A percentile compares a stretch with the other conserved stretches of the same genome.
Conservation (phyloP, 75 land plant species). For the Ceratopteris richardii region DNA sequence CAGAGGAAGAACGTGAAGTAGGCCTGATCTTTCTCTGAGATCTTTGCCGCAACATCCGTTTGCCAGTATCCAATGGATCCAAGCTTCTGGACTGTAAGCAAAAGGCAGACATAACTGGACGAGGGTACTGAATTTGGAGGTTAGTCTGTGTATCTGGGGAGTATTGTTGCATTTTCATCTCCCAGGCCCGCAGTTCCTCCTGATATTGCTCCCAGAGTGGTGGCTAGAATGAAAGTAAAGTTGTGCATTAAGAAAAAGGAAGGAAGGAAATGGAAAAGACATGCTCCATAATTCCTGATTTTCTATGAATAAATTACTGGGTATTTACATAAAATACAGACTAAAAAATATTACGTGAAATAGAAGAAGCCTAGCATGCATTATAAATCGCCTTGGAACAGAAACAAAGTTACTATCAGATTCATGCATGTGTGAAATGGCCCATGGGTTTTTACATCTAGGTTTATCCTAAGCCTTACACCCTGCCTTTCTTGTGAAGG, state of each 20-base stretch:
- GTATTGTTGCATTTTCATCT: slow-evolving; percentile 25
- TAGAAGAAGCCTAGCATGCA: too few relatives aligned
- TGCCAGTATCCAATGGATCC: slow-evolving; percentile 59
- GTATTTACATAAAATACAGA: background rate
- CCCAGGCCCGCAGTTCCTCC: slow-evolving; percentile 63
- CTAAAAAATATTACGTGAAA: too few relatives aligned
- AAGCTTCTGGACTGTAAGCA: slow-evolving; percentile 82
- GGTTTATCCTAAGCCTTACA: too few relatives aligned
- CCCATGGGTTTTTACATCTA: too few relatives aligned
- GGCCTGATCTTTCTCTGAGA: slow-evolving; percentile 58
- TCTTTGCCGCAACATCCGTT: slow-evolving; percentile 46
- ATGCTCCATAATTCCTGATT: background rate
- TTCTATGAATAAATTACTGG: background rate
- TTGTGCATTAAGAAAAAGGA: background rate
- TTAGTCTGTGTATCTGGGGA: slow-evolving; percentile 26
- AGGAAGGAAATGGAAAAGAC: background rate
- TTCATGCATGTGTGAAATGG: too few relatives aligned
- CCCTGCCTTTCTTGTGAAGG: too few relatives aligned
- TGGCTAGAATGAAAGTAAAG: slow-evolving; percentile 46
- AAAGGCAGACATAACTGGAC: slow-evolving; percentile 86
- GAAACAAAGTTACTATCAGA: too few relatives aligned
- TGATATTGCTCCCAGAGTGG: slow-evolving; percentile 87
- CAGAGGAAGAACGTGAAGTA: slow-evolving; percentile 7
- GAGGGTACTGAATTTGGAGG: slow-evolving; percentile 23
- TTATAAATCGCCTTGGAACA: too few relatives aligned